These are phyloP conservation scores for Talaromyces ruber DNA, from an alignment of 495 filamentous ascomycete species.

Conservation along the genomic window DNA sequence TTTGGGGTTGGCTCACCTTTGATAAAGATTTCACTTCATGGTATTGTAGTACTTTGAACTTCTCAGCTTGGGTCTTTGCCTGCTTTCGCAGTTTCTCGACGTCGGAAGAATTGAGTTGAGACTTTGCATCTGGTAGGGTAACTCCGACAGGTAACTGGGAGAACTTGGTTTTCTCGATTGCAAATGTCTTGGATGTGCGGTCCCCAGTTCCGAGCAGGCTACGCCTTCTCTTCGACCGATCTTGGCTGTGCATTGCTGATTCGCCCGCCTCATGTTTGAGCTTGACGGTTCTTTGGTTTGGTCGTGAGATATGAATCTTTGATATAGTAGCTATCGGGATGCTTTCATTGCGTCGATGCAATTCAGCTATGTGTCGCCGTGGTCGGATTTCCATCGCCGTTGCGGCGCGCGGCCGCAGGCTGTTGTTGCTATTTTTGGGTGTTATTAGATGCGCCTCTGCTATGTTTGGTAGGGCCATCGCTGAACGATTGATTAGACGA, in stretches of 20 bases:
- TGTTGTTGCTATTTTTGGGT: conserved; percentile 21
- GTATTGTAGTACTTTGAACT: conserved; percentile 58
- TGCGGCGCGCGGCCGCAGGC: conserved; percentile 14
- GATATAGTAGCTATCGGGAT: conserved; percentile 27
- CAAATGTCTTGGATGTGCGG: conserved; percentile 13
- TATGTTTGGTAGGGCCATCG: background rate
- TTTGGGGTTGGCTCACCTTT: conserved; percentile 33
- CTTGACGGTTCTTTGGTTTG: background rate
- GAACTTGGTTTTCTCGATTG: conserved; percentile 39
- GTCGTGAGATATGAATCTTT: background rate
- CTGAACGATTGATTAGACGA: conserved; percentile 6
- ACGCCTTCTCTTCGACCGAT: background rate
- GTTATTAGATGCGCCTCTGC: background rate
- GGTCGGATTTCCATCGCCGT: conserved; percentile 7
- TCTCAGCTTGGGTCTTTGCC: conserved; percentile 52
- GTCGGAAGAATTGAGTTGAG: conserved; percentile 38
- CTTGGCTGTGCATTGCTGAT: conserved; percentile 7
- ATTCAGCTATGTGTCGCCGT: conserved; percentile 1
- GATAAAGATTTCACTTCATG: conserved; percentile 60
- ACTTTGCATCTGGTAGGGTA: conserved; percentile 41
- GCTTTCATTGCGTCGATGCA: conserved; percentile 8
- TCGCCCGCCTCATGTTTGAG: background rate
- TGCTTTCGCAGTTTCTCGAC: conserved; percentile 48
- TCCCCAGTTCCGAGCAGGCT: background rate
- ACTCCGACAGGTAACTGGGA: conserved; percentile 50